phyloP scores from a whole-genome alignment of 352 stramenopile genomes.

The Pythium sp. region DNA sequence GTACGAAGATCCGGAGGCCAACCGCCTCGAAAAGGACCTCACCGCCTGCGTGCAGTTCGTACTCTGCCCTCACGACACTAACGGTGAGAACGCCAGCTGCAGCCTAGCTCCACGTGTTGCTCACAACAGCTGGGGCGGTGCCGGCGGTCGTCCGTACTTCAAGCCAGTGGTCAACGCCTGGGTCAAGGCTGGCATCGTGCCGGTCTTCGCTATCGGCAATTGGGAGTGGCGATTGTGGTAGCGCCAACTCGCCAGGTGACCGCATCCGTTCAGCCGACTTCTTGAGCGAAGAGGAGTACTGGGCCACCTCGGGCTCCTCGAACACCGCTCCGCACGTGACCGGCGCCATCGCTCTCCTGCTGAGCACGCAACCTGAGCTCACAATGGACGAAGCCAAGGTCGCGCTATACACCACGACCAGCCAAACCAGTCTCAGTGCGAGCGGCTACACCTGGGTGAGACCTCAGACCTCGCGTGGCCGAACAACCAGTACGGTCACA shows the following conservation, averaged over 20 bases:
- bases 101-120: conserved; percentile 16
- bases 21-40: conserved; percentile 8
- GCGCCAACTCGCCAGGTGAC: conserved; percentile 19
- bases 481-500: no score
- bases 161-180: conserved; percentile 18
- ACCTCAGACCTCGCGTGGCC: no score
- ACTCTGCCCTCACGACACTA: conserved; percentile 1
- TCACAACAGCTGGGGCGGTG: conserved; percentile 24
- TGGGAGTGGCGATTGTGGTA: conserved; percentile 20
- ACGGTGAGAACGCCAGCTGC: conserved; percentile 8
- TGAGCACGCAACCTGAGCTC: conserved; percentile 18
- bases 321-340: conserved; percentile 28
- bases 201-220: conserved; percentile 22
- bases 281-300: not conserved
- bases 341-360: conserved; percentile 20
- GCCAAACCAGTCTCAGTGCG: no score
- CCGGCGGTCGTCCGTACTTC: conserved; percentile 12
- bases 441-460: no score
- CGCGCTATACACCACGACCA: no score
- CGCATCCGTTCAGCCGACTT: no score
- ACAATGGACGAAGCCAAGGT: no score
- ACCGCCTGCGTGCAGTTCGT: conserved; percentile 9
- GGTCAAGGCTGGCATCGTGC: conserved; percentile 28
- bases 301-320: conserved; percentile 13
- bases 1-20: conserved; percentile 10